Evolutionary conservation across 208 protist species (phyloP).

Genomic region (Leptomonas seymouri): DNA sequence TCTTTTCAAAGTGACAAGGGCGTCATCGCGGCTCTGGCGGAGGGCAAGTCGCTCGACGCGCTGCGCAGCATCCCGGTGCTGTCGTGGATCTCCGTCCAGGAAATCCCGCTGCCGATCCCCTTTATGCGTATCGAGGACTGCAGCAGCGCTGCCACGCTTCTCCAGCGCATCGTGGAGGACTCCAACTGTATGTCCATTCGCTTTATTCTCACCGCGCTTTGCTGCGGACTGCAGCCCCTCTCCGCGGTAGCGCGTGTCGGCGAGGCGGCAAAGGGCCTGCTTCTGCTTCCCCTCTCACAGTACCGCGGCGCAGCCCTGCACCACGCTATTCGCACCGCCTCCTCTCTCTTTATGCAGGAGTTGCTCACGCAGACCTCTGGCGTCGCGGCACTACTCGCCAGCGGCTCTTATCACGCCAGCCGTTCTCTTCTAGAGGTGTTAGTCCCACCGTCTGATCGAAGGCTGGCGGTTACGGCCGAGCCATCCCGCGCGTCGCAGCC

Average conservation of each 20-base stretch:
- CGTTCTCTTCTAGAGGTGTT: constrained; percentile 33
- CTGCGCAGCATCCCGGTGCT: constrained; percentile 42
- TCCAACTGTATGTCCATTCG: constrained; percentile 38
- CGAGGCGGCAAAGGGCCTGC: constrained; percentile 40
- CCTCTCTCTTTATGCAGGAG: constrained; percentile 38
- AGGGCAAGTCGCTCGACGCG: constrained; percentile 30
- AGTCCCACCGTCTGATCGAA: constrained; percentile 8
- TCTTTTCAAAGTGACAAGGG: constrained; percentile 55
- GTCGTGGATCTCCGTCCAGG: constrained; percentile 40
- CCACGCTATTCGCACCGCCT: constrained; percentile 38
- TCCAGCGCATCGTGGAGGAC: constrained; percentile 40
- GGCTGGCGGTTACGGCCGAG: constrained; percentile 14
- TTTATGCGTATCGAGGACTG: constrained; percentile 37
- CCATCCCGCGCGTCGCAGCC: constrained; percentile 32
- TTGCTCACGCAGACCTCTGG: constrained; percentile 33
- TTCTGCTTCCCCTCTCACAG: constrained; percentile 53
- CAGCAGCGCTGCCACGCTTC: constrained; percentile 22
- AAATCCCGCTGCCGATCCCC: constrained; percentile 40
- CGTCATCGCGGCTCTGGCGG: constrained; percentile 23
- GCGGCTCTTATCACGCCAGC: constrained; percentile 35
- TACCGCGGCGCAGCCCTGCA: constrained; percentile 36
- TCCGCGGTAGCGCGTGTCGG: constrained; percentile 51
- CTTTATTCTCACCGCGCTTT: constrained; percentile 47
- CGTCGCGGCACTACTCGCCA: constrained; percentile 35
- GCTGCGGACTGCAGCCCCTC: constrained; percentile 62